A percentile compares a stretch with the other conserved stretches of the same genome.
These are phyloP conservation scores for Raffaelea arxii DNA, from an alignment of 2,329 filamentous ascomycete genomes.

Conservation along the genomic window DNA sequence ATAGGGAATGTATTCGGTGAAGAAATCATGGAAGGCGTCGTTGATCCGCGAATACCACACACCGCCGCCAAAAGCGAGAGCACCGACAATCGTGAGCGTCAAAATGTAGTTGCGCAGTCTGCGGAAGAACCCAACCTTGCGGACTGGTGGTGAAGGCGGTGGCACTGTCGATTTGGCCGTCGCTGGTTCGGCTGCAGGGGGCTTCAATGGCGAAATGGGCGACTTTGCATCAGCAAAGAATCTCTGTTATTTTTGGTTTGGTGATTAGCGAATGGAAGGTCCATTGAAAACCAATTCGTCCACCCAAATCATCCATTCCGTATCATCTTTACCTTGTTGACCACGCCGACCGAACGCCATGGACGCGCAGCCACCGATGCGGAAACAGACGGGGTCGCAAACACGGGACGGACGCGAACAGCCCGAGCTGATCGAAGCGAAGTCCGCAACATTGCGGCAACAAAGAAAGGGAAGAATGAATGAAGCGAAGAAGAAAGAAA, in stretches of 20 bases:
- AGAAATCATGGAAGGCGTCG: conserved; percentile 97
- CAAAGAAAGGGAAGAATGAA: conserved; percentile 26
- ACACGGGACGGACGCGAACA: conserved; percentile 44
- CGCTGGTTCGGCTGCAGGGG: conserved; percentile 24
- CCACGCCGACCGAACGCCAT: conserved; percentile 36
- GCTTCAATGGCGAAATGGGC: conserved; percentile 37
- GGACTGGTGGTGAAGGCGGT: conserved; percentile 27
- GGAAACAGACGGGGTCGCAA: not conserved
- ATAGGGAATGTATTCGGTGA: conserved; percentile 91
- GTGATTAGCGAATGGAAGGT: not conserved
- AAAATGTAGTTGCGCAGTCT: conserved; percentile 70
- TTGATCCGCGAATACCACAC: conserved; percentile 88
- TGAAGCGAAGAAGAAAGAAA: not conserved
- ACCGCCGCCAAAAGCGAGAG: conserved; percentile 73
- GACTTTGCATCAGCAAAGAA: conserved; percentile 43
- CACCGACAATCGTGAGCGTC: conserved; percentile 65
- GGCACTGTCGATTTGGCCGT: conserved; percentile 21
- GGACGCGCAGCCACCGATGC: conserved; percentile 44
- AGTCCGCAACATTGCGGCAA: conserved; percentile 57
- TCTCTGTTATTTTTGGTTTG: conserved; percentile 31
- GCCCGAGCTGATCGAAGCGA: conserved; percentile 56
- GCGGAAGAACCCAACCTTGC: conserved; percentile 58
- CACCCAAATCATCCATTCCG: not conserved
- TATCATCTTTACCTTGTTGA: conserved; percentile 8
- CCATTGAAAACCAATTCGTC: too few relatives aligned